Evolutionary conservation across 345 rosid genomes (phyloP).

Genomic region (Syzygium aqueum): DNA sequence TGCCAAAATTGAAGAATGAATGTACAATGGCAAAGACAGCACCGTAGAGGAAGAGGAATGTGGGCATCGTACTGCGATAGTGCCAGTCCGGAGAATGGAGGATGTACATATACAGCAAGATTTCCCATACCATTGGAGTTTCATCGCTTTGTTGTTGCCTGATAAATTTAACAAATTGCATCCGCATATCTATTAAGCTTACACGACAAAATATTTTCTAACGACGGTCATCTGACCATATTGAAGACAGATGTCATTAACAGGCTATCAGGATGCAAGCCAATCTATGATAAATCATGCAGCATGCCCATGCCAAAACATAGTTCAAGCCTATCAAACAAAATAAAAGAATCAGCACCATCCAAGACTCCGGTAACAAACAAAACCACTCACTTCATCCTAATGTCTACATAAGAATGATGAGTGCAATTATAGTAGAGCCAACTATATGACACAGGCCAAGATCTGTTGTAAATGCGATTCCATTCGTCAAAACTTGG

Average conservation of each 20-base stretch:
- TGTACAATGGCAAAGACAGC: slow-evolving; percentile 70
- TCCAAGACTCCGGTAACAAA: neutral
- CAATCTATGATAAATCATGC: neutral
- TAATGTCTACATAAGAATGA: neutral
- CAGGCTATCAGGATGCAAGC: neutral
- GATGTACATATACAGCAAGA: slow-evolving; percentile 91
- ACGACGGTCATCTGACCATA: neutral
- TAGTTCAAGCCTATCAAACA: neutral
- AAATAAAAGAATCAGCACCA: neutral
- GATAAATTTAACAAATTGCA: neutral
- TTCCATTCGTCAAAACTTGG: neutral
- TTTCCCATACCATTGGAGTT: slow-evolving; percentile 99
- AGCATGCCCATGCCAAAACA: neutral
- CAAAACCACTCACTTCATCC: neutral
- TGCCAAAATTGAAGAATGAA: slow-evolving; percentile 51
- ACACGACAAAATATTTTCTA: neutral
- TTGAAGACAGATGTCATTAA: neutral
- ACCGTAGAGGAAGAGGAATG: slow-evolving; percentile 85
- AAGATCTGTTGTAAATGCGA: neutral
- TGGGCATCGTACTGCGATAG: slow-evolving; percentile 91
- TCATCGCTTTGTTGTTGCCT: slow-evolving; percentile 99
- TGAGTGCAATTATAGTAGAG: neutral
- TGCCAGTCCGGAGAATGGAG: slow-evolving; percentile 99
- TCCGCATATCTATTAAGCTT: neutral
- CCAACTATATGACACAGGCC: neutral